Percentiles rank a stretch among this genome's conserved stretches.
These are phyloP conservation scores for Avena eriantha DNA, from an alignment of 176 grass and related monocot genomes.

Conservation along the genomic window DNA sequence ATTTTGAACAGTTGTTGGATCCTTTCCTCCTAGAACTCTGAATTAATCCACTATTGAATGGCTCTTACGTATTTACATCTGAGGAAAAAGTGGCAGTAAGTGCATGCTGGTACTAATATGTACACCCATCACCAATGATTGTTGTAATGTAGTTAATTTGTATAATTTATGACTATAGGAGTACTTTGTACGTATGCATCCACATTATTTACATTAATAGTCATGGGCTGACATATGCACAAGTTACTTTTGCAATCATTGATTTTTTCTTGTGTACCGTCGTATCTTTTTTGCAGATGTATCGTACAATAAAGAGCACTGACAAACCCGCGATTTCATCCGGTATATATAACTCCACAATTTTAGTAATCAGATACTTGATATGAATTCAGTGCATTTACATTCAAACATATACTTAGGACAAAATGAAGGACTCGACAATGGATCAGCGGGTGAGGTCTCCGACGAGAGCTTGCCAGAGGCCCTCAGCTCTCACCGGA, in stretches of 20 bases:
- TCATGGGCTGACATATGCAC: too few species aligned
- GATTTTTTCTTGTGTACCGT: neutral
- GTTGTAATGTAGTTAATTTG: neutral
- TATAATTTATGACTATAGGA: neutral
- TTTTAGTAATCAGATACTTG: neutral
- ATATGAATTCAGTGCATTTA: neutral
- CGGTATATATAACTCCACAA: slow-evolving; percentile 34
- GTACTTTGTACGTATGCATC: neutral
- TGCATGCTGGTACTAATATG: neutral
- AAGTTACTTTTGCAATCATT: neutral
- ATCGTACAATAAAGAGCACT: slow-evolving; percentile 75
- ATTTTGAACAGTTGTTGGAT: slow-evolving; percentile 22
- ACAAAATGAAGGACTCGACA: slow-evolving; percentile 64
- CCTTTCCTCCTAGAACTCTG: neutral
- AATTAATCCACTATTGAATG: neutral
- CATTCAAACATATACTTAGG: neutral
- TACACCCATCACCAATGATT: neutral
- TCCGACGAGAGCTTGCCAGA: slow-evolving; percentile 56
- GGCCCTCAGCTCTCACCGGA: neutral
- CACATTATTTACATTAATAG: neutral
- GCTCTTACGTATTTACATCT: neutral
- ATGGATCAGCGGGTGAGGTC: slow-evolving; percentile 55
- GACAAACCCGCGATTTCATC: slow-evolving; percentile 54
- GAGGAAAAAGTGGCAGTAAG: neutral
- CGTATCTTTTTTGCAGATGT: slow-evolving; percentile 56